These are phyloP conservation scores for Leishmania martiniquensis DNA, from an alignment of 208 protist species.

Conservation along the genomic window DNA sequence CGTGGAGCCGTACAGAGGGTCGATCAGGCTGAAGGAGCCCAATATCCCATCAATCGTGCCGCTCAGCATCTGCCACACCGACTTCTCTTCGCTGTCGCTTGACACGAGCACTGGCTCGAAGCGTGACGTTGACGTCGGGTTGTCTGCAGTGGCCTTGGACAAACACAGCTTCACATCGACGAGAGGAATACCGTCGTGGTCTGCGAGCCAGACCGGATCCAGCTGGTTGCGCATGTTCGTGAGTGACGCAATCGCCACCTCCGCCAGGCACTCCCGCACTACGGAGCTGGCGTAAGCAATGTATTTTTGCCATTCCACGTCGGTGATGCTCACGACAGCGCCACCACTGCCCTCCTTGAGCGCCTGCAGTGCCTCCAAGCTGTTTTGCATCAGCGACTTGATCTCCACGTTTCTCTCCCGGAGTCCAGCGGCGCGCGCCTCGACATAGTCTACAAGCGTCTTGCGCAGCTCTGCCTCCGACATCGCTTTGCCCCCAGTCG, in stretches of 20 bases:
- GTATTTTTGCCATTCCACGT: constrained; percentile 89
- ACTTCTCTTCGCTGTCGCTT: constrained; percentile 35
- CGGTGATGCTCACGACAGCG: constrained; percentile 33
- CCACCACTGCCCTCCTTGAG: constrained; percentile 64
- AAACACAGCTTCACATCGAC: constrained; percentile 93
- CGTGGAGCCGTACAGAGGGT: constrained; percentile 43
- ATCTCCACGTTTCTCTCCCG: constrained; percentile 74
- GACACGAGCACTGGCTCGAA: constrained; percentile 75
- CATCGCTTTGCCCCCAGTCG: constrained; percentile 89
- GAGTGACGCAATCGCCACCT: constrained; percentile 79
- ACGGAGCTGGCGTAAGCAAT: constrained; percentile 92
- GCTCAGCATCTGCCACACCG: constrained; percentile 58
- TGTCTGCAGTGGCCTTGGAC: constrained; percentile 56
- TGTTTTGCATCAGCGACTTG: constrained; percentile 74
- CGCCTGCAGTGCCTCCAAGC: constrained; percentile 83
- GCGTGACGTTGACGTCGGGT: constrained; percentile 50
- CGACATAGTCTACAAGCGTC: constrained; percentile 79
- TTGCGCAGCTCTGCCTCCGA: constrained; percentile 88
- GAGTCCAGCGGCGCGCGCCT: constrained; percentile 53
- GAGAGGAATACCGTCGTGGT: constrained; percentile 91
- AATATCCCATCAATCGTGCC: constrained; percentile 78
- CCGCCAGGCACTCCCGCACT: constrained; percentile 67
- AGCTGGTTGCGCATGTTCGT: constrained; percentile 87
- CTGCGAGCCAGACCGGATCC: constrained; percentile 85
- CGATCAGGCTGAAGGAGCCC: constrained; percentile 55